Evolutionary conservation across 805 yeast genomes (phyloP), one percentile per base, ranked within the genome.

Genomic region (Yarrowia alimentaria): DNA sequence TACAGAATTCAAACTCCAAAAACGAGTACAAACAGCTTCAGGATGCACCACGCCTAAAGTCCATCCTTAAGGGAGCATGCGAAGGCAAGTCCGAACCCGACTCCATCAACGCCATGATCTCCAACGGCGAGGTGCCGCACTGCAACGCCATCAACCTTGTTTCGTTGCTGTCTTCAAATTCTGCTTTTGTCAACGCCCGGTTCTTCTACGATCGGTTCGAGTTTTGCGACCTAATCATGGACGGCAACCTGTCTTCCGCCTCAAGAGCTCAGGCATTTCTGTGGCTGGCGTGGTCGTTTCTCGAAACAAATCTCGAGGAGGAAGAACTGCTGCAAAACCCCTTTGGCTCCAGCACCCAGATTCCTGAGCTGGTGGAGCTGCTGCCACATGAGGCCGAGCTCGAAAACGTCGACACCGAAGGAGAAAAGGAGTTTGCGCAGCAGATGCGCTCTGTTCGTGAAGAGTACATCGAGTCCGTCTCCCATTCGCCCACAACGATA

Each of bases 1-100:
- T 91, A 33, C 97, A 91, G 64, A 80, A 83, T 3, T 79, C 77
- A 53, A 40, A 83, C 13, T 77, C 73, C 49, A 67, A 68, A 37
- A 64, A 73, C 11, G 76, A 77, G 34, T 81, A 81, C 37, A 87
- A 85, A 63, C 93, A 88, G 53, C 71, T 91, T 30, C 98, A 91
- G 67, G 98, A 91, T 62, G 93, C 98, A 0, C 98, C 98, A 2
- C 73, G 98, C 51, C 74, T 91, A 55, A 91, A 91, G 64, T 83
- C 94, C 0, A 91, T 91, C 16, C 67, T 91, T 57, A 91, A 91
- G 68, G 86, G 93, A 0, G 87, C 90, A 2, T 80, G 90, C 58
- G 96, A 90, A 60, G 79, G 79, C 38, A 72, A 77, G 17, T 69
- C 66, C 11, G 78, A 77, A 42, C 77, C 79, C 5, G 65, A 73